phyloP scores from a whole-genome alignment of 2,329 filamentous ascomycete genomes.

The Dactylonectria macrodidyma region DNA sequence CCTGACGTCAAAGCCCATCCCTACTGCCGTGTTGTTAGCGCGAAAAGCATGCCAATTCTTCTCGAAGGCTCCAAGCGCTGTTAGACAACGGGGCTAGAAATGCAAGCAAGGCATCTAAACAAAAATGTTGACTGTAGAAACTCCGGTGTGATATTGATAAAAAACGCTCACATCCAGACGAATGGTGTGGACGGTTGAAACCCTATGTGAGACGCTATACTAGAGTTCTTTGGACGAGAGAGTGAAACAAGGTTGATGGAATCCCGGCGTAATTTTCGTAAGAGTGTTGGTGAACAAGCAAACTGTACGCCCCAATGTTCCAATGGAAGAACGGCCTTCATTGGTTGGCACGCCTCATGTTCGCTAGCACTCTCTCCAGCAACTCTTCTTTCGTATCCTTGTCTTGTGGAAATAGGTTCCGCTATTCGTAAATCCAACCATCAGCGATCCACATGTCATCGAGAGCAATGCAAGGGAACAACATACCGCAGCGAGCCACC shows the following conservation, averaged over 20 bases:
- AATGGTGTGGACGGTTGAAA: not conserved
- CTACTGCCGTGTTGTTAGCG: not conserved
- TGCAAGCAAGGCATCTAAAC: no score
- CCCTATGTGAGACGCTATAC: not conserved
- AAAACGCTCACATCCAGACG: no score
- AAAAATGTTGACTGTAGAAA: not conserved
- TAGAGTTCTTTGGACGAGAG: not conserved
- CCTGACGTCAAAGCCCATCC: not conserved
- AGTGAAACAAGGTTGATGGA: not conserved
- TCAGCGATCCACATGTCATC: not conserved
- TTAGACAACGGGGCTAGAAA: not conserved
- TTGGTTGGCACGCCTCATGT: slow-evolving; percentile 57
- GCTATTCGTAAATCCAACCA: slow-evolving; percentile 48
- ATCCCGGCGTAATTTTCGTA: not conserved
- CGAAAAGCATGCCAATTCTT: not conserved
- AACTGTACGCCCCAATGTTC: not conserved
- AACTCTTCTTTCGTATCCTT: slow-evolving; percentile 62
- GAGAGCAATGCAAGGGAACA: not conserved
- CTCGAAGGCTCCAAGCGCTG: not conserved
- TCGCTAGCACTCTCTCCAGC: slow-evolving; percentile 62
- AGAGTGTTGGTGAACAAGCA: slow-evolving; percentile 13
- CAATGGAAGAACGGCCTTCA: not conserved
- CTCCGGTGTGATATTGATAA: not conserved
- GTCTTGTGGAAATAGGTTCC: slow-evolving; percentile 62
- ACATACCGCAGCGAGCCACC: slow-evolving; percentile 84